phyloP scores from a whole-genome alignment of 2,329 filamentous ascomycete species.

The Colletotrichum tanaceti region DNA sequence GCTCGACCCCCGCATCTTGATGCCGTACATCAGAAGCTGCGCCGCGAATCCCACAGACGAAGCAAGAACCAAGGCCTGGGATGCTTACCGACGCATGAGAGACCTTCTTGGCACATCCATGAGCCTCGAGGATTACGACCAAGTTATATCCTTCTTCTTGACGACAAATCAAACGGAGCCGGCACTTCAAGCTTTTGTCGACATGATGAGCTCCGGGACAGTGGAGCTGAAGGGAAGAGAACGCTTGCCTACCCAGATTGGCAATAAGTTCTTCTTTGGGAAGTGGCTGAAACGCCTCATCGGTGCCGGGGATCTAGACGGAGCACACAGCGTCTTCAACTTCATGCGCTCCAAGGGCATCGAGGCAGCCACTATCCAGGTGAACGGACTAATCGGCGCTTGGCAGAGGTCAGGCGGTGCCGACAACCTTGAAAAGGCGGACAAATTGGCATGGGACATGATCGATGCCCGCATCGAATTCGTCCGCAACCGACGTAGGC shows the following conservation, averaged over 20 bases:
- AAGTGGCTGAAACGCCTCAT: slow-evolving; percentile 91
- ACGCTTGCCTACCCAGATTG: slow-evolving; percentile 61
- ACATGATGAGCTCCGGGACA: slow-evolving; percentile 82
- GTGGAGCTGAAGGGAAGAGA: slow-evolving; percentile 59
- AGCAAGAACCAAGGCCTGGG: slow-evolving; percentile 70
- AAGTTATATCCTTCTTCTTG: slow-evolving; percentile 77
- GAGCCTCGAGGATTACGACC: slow-evolving; percentile 80
- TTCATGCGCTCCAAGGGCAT: slow-evolving; percentile 79
- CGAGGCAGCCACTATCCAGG: slow-evolving; percentile 76
- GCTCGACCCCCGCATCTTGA: slow-evolving; percentile 66
- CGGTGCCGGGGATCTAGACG: slow-evolving; percentile 75
- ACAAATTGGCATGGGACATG: slow-evolving; percentile 81
- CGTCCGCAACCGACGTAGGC: slow-evolving; percentile 61
- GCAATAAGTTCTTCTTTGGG: slow-evolving; percentile 85
- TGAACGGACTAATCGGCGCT: slow-evolving; percentile 85
- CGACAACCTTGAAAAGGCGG: slow-evolving; percentile 69
- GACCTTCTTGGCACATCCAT: slow-evolving; percentile 69
- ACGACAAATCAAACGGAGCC: slow-evolving; percentile 72
- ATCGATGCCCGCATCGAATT: slow-evolving; percentile 74
- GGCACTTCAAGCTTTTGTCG: slow-evolving; percentile 82
- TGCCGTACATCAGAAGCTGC: slow-evolving; percentile 78
- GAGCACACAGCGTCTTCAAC: slow-evolving; percentile 77
- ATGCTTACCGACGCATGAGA: slow-evolving; percentile 73
- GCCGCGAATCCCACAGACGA: slow-evolving; percentile 63
- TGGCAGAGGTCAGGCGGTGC: slow-evolving; percentile 75